These are phyloP conservation scores for Cymodocea nodosa DNA, from an alignment of 116 monocot species.

Conservation along the genomic window DNA sequence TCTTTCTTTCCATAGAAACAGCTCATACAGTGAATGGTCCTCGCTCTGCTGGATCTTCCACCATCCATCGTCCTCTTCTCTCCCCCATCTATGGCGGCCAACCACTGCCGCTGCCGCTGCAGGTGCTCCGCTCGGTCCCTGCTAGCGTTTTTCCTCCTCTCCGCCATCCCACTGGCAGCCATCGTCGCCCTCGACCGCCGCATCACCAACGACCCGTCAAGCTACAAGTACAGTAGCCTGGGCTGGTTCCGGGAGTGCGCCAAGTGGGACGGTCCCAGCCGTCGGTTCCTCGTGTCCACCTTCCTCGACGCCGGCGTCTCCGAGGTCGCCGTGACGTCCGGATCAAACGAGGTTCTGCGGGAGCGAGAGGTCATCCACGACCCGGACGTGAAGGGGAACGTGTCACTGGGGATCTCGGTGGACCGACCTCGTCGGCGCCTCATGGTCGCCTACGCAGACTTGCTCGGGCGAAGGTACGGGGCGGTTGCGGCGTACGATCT, in stretches of 20 bases:
- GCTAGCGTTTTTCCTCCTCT: neutral
- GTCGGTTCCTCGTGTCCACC: slow-evolving; percentile 74
- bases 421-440: slow-evolving; percentile 38
- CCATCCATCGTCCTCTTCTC: neutral
- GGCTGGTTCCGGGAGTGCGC: slow-evolving; percentile 82
- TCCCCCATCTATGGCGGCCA: neutral
- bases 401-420: slow-evolving; percentile 50
- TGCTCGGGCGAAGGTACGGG: slow-evolving; percentile 15
- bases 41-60: neutral
- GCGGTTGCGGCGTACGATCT: slow-evolving; percentile 72
- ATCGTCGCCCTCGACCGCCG: neutral
- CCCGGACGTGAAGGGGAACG: slow-evolving; percentile 47
- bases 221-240: slow-evolving; percentile 29
- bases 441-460: slow-evolving; percentile 62
- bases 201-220: slow-evolving; percentile 1
- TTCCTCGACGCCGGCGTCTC: slow-evolving; percentile 40
- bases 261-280: slow-evolving; percentile 57
- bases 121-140: neutral
- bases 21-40: no score
- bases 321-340: slow-evolving; percentile 18
- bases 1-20: no score
- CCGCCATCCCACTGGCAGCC: slow-evolving; percentile 1
- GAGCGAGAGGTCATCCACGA: slow-evolving; percentile 46
- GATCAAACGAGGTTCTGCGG: neutral
- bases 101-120: neutral